Evolutionary conservation across 352 stramenopile genomes (phyloP).

Genomic region (Phytopythium delawarense): DNA sequence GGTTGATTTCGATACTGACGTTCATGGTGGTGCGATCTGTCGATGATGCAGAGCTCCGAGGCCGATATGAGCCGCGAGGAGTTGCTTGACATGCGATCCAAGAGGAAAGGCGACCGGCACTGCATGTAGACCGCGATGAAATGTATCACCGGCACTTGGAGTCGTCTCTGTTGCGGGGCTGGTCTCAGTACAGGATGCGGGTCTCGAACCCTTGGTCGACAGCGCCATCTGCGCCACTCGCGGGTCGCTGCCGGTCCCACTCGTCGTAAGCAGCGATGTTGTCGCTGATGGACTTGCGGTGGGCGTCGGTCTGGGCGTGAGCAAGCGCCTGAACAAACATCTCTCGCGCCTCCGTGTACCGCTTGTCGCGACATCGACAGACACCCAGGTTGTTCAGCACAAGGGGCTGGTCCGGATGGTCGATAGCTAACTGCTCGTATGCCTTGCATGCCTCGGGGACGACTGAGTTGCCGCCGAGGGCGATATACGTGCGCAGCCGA

Average conservation of each 20-base stretch:
- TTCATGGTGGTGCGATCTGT: constrained; percentile 1
- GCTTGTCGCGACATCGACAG: background rate
- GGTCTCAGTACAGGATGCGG: background rate
- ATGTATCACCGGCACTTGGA: background rate
- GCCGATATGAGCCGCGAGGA: constrained; percentile 75
- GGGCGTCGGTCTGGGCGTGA: background rate
- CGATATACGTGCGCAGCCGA: constrained; percentile 16
- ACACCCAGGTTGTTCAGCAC: constrained; percentile 3
- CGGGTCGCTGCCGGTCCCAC: background rate
- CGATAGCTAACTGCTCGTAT: constrained; percentile 9
- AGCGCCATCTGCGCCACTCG: background rate
- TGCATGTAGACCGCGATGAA: constrained; percentile 49
- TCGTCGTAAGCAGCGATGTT: background rate
- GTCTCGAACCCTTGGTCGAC: background rate
- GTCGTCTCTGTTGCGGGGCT: background rate
- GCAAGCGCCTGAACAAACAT: background rate
- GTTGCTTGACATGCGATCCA: constrained; percentile 77
- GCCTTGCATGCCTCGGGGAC: constrained; percentile 10
- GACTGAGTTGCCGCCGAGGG: constrained; percentile 7
- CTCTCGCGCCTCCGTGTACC: background rate
- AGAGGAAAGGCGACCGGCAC: constrained; percentile 86
- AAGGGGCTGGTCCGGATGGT: background rate
- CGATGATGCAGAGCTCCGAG: constrained; percentile 27
- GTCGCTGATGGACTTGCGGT: background rate
- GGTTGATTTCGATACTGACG: background rate